Evolutionary conservation across 352 stramenopile species (phyloP).

Genomic region (Phytophthora rubi): DNA sequence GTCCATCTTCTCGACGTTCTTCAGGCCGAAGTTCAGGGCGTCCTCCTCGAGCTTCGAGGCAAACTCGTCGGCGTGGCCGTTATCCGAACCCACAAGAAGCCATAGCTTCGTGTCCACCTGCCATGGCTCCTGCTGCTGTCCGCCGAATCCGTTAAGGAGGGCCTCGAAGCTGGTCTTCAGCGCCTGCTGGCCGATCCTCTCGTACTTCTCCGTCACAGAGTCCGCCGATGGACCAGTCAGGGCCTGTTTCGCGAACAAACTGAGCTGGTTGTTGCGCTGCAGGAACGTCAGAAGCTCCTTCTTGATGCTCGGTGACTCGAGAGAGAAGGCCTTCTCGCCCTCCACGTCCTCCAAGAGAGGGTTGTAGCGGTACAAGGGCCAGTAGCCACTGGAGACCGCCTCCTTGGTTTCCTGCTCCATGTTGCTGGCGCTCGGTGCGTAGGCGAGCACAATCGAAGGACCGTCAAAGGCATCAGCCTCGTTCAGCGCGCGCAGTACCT

Average conservation of each 20-base stretch:
- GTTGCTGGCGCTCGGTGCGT: slow-evolving; percentile 83
- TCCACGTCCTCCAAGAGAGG: slow-evolving; percentile 76
- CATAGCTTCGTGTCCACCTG: slow-evolving; percentile 78
- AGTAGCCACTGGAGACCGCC: slow-evolving; percentile 90
- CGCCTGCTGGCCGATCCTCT: slow-evolving; percentile 81
- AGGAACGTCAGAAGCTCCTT: slow-evolving; percentile 91
- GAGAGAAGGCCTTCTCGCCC: slow-evolving; percentile 89
- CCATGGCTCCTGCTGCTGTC: slow-evolving; percentile 53
- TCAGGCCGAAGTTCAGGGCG: slow-evolving; percentile 66
- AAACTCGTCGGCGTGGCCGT: slow-evolving; percentile 76
- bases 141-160: slow-evolving; percentile 74
- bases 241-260: slow-evolving; percentile 86
- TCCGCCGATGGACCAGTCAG: slow-evolving; percentile 40
- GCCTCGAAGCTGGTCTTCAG: slow-evolving; percentile 86
- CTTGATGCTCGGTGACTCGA: slow-evolving; percentile 92
- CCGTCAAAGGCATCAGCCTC: slow-evolving; percentile 91
- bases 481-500: slow-evolving; percentile 89
- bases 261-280: slow-evolving; percentile 90
- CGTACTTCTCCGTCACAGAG: slow-evolving; percentile 72
- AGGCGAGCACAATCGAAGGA: slow-evolving; percentile 91
- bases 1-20: slow-evolving; percentile 84
- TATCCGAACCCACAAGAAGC: slow-evolving; percentile 81
- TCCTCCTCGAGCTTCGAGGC: slow-evolving; percentile 77
- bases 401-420: slow-evolving; percentile 90
- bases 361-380: slow-evolving; percentile 94